Base-by-base conservation (phyloP, 495 filamentous ascomycete genomes). In the Penicillium lagena region DNA sequence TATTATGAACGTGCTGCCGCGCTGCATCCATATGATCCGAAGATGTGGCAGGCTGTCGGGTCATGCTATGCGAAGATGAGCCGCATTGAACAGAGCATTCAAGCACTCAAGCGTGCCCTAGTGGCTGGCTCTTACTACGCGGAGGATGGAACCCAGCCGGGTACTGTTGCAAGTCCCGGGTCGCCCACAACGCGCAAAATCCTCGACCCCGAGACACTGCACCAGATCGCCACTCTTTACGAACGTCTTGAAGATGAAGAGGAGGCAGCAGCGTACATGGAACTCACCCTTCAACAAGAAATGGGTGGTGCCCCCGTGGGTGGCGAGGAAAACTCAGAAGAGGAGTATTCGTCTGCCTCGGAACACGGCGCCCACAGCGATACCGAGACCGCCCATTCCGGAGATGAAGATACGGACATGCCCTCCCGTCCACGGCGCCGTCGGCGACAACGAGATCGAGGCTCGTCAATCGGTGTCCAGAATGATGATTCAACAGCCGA, bases 11-110 rank as follows among this genome's bases (percentile, higher is more conserved):
- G 90, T 40, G 93, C 93, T 1, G 91, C 94, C 1, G 87, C 87
- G 9, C 73, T 97, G 4, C 78, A 87, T 8, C 89, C 93, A 1
- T 95, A 88, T 71, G 94, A 99, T 52, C 85, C 89, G 0, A 96
- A 96, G 60, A 95, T 99, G 90, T 99, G 94, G 94, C 84, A 90
- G 65, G 94, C 94, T 0, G 89, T 99, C 33, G 94, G 87, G 12
- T 82, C 79, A 14, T 97, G 93, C 60, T 86, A 93, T 42, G 83
- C 89, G 38, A 89, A 88, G 53, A 90, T 96, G 79, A 82, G 78
- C 29, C 81, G 87, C 31, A 68, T 88, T 13, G 71, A 78, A 7
- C 89, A 96, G 52, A 90, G 86, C 43, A 95, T 99, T 64, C 90
- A 94, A 49, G 90, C 93, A 0, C 81, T 91, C 49, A 97, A 97